phyloP scores from a whole-genome alignment of 2,329 filamentous ascomycete genomes.

The Fusarium dimerum region DNA sequence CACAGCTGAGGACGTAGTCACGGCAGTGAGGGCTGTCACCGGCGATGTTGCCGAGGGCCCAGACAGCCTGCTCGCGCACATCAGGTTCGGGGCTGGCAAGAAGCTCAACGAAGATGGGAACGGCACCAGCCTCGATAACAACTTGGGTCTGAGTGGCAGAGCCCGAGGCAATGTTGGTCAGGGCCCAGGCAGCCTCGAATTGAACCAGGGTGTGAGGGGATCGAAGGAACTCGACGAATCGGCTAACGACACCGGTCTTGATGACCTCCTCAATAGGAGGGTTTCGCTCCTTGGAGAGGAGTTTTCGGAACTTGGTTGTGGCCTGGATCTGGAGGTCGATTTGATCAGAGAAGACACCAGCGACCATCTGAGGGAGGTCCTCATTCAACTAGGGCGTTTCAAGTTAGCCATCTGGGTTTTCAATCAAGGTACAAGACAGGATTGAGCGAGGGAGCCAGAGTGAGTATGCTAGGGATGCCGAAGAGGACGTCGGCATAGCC shows the following conservation, averaged over 20 bases:
- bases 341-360: conserved; percentile 97
- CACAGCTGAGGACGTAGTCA: conserved; percentile 91
- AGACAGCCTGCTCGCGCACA: conserved; percentile 96
- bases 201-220: conserved; percentile 98
- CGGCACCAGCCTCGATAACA: conserved; percentile 95
- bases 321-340: conserved; percentile 97
- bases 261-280: conserved; percentile 99
- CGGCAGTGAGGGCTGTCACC: conserved; percentile 97
- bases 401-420: conserved; percentile 18
- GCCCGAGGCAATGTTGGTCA: conserved; percentile 98
- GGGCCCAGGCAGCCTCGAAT: conserved; percentile 97
- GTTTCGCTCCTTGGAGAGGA: conserved; percentile 97
- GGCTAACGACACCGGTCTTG: conserved; percentile 95
- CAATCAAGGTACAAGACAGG: not conserved
- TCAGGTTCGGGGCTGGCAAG: conserved; percentile 95
- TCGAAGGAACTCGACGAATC: conserved; percentile 97
- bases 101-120: conserved; percentile 97
- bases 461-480: conserved; percentile 6
- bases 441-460: conserved; percentile 3
- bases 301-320: conserved; percentile 97
- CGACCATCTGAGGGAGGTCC: conserved; percentile 97
- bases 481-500: conserved; percentile 9
- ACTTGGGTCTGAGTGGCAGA: conserved; percentile 98
- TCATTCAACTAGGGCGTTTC: conserved; percentile 74
- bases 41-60: conserved; percentile 98